phyloP scores from a whole-genome alignment of 345 rosid genomes.

The Nephelium lappaceum region DNA sequence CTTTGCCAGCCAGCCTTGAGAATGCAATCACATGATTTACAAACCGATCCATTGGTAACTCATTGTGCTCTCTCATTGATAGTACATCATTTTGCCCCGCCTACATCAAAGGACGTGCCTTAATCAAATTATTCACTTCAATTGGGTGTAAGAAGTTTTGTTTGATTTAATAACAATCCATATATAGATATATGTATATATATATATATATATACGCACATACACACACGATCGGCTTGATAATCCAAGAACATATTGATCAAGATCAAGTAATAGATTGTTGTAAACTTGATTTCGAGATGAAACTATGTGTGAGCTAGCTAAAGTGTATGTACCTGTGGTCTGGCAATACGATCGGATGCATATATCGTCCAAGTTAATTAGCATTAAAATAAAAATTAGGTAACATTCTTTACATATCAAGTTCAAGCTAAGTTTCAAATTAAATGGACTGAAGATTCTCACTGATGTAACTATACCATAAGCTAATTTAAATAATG shows the following conservation, averaged over 20 bases:
- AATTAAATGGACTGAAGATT: neutral
- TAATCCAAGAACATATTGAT: neutral
- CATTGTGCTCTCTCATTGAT: neutral
- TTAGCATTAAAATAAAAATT: neutral
- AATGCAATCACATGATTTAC: neutral
- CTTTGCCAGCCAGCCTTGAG: neutral
- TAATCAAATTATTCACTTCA: neutral
- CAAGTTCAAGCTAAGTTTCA: neutral
- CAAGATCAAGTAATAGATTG: no score
- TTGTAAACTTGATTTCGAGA: neutral
- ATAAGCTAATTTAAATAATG: neutral
- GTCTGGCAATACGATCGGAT: neutral
- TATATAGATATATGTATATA: no score
- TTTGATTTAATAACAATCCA: no score
- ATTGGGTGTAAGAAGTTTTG: neutral
- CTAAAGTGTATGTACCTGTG: no score
- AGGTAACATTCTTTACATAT: neutral
- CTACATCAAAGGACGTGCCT: neutral
- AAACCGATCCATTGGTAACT: neutral
- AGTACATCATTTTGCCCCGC: neutral
- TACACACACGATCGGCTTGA: no score
- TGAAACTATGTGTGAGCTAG: neutral
- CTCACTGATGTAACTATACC: no score
- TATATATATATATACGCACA: no score
- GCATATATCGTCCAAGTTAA: neutral